Base-by-base conservation (phyloP, 2,329 filamentous ascomycete species). In the Geoglossum cookeanum region DNA sequence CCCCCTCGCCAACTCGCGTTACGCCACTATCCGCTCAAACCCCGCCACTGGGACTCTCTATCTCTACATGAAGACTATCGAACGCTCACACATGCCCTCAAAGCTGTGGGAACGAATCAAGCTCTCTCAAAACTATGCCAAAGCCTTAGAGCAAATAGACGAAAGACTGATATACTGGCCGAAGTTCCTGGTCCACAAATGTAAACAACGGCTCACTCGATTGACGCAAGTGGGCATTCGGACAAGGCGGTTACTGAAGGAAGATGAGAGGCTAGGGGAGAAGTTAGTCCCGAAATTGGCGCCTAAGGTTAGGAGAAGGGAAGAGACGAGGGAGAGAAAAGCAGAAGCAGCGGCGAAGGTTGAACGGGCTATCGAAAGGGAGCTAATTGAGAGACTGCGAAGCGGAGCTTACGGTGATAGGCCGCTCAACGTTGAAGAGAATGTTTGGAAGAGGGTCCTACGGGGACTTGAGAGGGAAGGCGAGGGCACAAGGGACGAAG, bases 381-480 rank as follows among this genome's bases (percentile, higher is more conserved):
- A 97, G 72, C 76, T 98, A 63, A 85, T 98, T 64, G 88, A 97
- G 71, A 78, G 92, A 64, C 73, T 98, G 69, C 79, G 90, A 62
- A 90, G 88, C 66, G 92, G 92, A 51, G 90, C 90, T 2, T 97
- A 98, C 70, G 92, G 92, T 57, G 90, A 97, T 65, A 81, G 87
- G 68, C 92, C 92, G 47, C 76, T 98, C 62, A 98, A 98, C 68
- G 90, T 95, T 55, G 92, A 94, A 69, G 89, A 96, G 69, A 78
- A 80, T 13, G 88, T 98, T 60, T 98, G 92, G 92, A 94, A 94
- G 78, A 94, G 90, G 78, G 92, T 98, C 6, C 80, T 98, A 64
- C 82, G 83, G 60, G 88, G 88, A 3, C 77, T 98, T 70, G 92
- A 98, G 77, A 79, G 85, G 63, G 84, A 85, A 64, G 90, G 91